These are phyloP conservation scores for Mycena haematopus DNA, from an alignment of 768 basidiomycete genomes.

Conservation along the genomic window DNA sequence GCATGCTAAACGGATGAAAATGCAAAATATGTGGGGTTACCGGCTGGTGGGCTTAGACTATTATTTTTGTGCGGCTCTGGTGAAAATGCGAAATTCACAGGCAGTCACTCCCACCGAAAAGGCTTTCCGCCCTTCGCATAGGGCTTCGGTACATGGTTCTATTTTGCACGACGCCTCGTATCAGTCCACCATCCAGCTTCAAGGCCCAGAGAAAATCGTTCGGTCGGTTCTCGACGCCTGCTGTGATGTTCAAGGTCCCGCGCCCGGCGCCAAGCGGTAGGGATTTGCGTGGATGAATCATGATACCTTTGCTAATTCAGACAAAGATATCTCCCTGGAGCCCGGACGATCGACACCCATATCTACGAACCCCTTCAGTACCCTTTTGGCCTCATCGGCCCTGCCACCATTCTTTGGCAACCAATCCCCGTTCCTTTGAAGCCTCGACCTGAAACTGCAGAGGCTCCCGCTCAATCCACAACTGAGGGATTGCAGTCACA, in stretches of 20 bases:
- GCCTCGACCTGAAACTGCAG: constrained; percentile 11
- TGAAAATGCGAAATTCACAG: constrained; percentile 42
- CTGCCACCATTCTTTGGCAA: constrained; percentile 76
- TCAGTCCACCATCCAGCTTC: constrained; percentile 74
- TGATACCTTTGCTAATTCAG: constrained; percentile 10
- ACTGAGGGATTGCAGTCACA: constrained; percentile 21
- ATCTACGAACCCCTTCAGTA: constrained; percentile 68
- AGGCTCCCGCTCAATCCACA: constrained; percentile 6
- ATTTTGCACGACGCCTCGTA: constrained; percentile 94
- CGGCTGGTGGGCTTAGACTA: constrained; percentile 62
- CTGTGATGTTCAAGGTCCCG: constrained; percentile 68
- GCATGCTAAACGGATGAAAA: constrained; percentile 97
- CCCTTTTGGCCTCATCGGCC: constrained; percentile 75
- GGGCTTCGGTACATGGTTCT: constrained; percentile 83
- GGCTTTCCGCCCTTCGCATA: constrained; percentile 88
- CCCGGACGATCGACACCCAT: constrained; percentile 68
- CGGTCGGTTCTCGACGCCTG: constrained; percentile 56
- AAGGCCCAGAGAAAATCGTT: constrained; percentile 65
- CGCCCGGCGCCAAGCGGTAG: constrained; percentile 69
- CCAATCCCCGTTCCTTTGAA: constrained; percentile 14
- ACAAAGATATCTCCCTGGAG: constrained; percentile 67
- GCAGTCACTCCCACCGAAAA: constrained; percentile 91
- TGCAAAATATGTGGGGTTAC: constrained; percentile 93
- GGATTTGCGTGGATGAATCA: constrained; percentile 15
- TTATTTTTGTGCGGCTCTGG: neutral